phyloP scores from a whole-genome alignment of 306 rosid species.

The Trifolium repens region DNA sequence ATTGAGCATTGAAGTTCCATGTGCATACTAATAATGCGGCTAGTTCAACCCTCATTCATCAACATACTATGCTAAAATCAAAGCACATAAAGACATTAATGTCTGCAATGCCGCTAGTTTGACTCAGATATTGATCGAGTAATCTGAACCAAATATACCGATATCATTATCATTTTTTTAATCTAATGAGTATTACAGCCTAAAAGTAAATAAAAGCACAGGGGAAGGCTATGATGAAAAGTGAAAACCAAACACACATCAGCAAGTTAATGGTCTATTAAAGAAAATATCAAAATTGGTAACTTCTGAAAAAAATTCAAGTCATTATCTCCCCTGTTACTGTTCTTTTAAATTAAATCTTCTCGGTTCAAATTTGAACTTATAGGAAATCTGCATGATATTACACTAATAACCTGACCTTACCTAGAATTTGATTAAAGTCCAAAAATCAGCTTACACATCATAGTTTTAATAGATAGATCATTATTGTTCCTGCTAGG shows the following conservation, averaged over 20 bases:
- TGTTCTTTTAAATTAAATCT: constrained; percentile 27
- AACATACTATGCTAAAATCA: background rate
- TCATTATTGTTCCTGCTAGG: constrained; percentile 6
- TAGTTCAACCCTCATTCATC: constrained; percentile 4
- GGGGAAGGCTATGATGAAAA: constrained; percentile 1
- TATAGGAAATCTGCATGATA: background rate
- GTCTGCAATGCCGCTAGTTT: background rate
- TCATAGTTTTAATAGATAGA: constrained; percentile 23
- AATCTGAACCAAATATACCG: constrained; percentile 26
- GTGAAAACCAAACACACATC: constrained; percentile 6
- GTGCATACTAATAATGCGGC: background rate
- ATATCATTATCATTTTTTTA: background rate
- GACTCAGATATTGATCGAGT: background rate
- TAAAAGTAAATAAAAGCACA: background rate
- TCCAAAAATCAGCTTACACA: constrained; percentile 25
- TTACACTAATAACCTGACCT: constrained; percentile 5
- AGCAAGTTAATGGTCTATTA: background rate
- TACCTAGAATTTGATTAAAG: constrained; percentile 11
- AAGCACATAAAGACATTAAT: background rate
- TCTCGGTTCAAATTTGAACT: background rate
- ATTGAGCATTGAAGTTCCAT: background rate
- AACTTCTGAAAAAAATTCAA: background rate
- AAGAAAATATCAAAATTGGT: constrained; percentile 25
- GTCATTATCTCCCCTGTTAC: background rate
- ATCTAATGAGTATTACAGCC: background rate